Conservation (phyloP, 441 rosid species). For the Euphorbia corollata region DNA sequence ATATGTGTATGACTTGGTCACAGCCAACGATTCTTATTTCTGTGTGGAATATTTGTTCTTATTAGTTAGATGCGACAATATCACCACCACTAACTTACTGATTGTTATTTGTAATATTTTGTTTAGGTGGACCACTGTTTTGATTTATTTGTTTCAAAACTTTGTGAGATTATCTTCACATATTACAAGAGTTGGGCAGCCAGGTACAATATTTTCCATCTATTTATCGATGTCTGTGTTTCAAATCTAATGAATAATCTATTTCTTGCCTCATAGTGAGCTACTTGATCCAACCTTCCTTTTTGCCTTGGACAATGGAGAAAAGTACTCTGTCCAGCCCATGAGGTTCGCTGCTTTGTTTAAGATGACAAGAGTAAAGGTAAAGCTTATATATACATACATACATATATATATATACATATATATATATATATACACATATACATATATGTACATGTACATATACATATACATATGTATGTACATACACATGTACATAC, state of each 20-base stretch:
- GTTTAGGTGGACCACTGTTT: constrained; percentile 96
- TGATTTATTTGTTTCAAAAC: constrained; percentile 84
- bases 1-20: constrained; percentile 3
- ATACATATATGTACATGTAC: too few species aligned
- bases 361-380: constrained; percentile 96
- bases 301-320: constrained; percentile 92
- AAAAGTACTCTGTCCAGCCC: constrained; percentile 81
- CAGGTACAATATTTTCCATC: constrained; percentile 45
- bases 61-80: background rate
- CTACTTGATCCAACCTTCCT: constrained; percentile 97
- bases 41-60: background rate
- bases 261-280: constrained; percentile 48
- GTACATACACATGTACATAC: too few species aligned
- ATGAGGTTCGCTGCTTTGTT: constrained; percentile 80
- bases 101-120: constrained; percentile 23
- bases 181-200: constrained; percentile 99
- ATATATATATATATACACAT: too few species aligned
- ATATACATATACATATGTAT: too few species aligned
- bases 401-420: too few species aligned
- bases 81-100: constrained; percentile 7
- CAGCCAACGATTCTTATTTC: background rate
- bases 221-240: background rate
- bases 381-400: constrained; percentile 20
- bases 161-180: constrained; percentile 78
- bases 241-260: constrained; percentile 22